These are phyloP conservation scores for Arabis hirsuta DNA, from an alignment of 345 rosid genomes.

Conservation along the genomic window DNA sequence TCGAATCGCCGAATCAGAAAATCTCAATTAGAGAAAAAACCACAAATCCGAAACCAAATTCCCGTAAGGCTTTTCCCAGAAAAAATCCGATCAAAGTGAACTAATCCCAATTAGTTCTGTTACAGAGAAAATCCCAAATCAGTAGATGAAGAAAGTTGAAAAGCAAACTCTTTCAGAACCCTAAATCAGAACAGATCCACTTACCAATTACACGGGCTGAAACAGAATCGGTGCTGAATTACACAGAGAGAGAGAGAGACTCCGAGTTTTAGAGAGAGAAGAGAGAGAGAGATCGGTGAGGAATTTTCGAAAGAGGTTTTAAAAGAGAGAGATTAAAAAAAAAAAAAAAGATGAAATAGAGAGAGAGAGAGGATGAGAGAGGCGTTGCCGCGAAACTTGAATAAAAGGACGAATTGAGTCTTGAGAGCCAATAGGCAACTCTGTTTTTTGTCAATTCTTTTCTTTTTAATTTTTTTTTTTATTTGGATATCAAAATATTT, in stretches of 20 bases:
- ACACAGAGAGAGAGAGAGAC: neutral
- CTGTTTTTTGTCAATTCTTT: neutral
- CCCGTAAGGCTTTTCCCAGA: neutral
- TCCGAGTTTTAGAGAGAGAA: neutral
- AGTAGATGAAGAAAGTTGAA: neutral
- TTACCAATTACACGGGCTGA: slow-evolving; percentile 40
- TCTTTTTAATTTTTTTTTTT: neutral
- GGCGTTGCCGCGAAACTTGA: slow-evolving; percentile 97
- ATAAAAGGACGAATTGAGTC: slow-evolving; percentile 51
- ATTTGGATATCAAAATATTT: neutral
- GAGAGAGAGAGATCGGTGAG: slow-evolving; percentile 22
- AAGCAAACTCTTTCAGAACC: slow-evolving; percentile 40
- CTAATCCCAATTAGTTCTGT: neutral
- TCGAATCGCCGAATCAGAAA: neutral
- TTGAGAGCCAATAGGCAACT: slow-evolving; percentile 46
- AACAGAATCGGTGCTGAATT: slow-evolving; percentile 17
- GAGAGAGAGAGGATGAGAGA: slow-evolving; percentile 38
- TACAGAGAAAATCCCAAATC: slow-evolving; percentile 12
- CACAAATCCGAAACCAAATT: slow-evolving; percentile 18
- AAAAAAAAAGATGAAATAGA: slow-evolving; percentile 21
- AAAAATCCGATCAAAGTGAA: neutral
- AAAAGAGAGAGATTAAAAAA: neutral
- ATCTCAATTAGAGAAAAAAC: slow-evolving; percentile 8
- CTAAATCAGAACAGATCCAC: slow-evolving; percentile 53
- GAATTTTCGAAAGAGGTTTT: slow-evolving; percentile 36